phyloP scores from a whole-genome alignment of 495 filamentous ascomycete species.

The Neurospora cerealis region DNA sequence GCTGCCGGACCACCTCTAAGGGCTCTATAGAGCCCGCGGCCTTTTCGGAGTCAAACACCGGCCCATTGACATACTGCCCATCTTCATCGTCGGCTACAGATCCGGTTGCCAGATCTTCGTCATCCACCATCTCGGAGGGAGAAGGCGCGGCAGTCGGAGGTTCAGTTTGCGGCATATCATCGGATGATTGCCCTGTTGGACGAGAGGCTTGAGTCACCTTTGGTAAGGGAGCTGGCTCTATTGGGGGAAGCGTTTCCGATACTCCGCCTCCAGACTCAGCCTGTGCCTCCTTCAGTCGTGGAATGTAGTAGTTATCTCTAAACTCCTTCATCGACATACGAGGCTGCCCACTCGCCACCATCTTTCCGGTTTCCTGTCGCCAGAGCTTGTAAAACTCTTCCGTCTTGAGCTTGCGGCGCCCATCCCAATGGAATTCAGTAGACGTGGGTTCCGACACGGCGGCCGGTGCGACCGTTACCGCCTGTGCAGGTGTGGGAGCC shows the following conservation, averaged over 20 bases:
- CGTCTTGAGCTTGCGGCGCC: conserved; percentile 7
- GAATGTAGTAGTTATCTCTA: conserved; percentile 11
- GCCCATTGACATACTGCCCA: conserved; percentile 7
- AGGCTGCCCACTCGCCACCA: conserved; percentile 7
- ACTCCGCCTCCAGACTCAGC: not conserved
- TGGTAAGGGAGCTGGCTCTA: not conserved
- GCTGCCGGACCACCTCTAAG: conserved; percentile 15
- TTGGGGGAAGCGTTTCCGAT: not conserved
- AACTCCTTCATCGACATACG: conserved; percentile 14
- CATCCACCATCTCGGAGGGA: conserved; percentile 7
- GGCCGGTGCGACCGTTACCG: not conserved
- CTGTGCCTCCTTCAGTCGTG: conserved; percentile 9
- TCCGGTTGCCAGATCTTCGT: conserved; percentile 7
- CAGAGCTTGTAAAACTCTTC: conserved; percentile 13
- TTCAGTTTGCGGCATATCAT: not conserved
- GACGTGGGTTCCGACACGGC: not conserved
- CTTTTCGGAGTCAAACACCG: conserved; percentile 8
- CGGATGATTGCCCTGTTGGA: not conserved
- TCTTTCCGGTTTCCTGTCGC: conserved; percentile 8
- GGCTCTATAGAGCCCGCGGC: conserved; percentile 6
- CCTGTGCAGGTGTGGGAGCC: not conserved
- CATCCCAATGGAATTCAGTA: conserved; percentile 12
- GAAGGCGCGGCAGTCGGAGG: conserved; percentile 18
- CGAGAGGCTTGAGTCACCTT: not conserved
- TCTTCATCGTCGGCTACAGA: conserved; percentile 14